A percentile compares a stretch with the other conserved stretches of the same genome.
Conservation (phyloP, 495 filamentous ascomycete species). For the Penicillium longicatenatum region DNA sequence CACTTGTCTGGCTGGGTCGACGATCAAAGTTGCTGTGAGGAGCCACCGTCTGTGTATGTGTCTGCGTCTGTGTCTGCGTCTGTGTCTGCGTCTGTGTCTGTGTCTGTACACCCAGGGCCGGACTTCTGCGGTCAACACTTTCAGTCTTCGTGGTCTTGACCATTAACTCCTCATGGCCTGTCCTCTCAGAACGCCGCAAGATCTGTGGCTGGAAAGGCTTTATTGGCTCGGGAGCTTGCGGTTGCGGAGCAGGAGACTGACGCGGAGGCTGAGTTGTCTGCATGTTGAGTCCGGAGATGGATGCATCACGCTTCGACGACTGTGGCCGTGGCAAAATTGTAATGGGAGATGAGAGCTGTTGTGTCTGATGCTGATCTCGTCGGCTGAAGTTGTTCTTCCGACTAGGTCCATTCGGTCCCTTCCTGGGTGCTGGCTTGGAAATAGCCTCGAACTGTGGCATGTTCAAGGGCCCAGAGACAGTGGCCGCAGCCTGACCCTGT, state of each 20-base stretch:
- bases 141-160: constrained; percentile 10
- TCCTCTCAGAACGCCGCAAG: constrained; percentile 53
- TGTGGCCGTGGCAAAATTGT: constrained; percentile 49
- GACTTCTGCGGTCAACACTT: constrained; percentile 18
- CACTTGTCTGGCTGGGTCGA: constrained; percentile 49
- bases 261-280: constrained; percentile 21
- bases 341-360: constrained; percentile 40
- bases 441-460: constrained; percentile 49
- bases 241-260: constrained; percentile 18
- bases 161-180: constrained; percentile 29
- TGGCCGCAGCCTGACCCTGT: constrained; percentile 39
- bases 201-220: constrained; percentile 64
- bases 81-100: constrained; percentile 6
- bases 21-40: constrained; percentile 35
- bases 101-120: constrained; percentile 9
- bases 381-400: constrained; percentile 26
- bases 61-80: too few species aligned
- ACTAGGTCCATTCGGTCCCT: constrained; percentile 21
- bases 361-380: constrained; percentile 21
- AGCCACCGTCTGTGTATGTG: too few species aligned
- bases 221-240: constrained; percentile 30
- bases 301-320: constrained; percentile 35
- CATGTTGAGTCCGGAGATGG: constrained; percentile 16
- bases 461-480: constrained; percentile 53
- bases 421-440: constrained; percentile 28